Conservation (phyloP, 1,284 basidiomycete genomes). For the Leccinum laetum region DNA sequence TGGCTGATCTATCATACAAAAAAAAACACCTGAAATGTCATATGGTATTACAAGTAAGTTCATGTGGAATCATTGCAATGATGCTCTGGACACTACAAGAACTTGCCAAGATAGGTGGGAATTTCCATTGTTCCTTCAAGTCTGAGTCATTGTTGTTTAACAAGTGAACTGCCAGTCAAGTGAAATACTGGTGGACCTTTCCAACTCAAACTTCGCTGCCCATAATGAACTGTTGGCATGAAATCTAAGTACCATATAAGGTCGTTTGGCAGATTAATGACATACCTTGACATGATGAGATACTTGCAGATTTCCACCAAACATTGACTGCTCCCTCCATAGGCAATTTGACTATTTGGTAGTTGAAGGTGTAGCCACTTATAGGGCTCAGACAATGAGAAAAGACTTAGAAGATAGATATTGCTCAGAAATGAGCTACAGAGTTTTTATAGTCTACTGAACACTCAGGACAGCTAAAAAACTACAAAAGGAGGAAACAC, state of each 20-base stretch:
- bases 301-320: neutral
- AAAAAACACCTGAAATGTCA: no score
- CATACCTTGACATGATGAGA: neutral
- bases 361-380: neutral
- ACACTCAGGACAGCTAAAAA: no score
- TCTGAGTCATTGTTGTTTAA: neutral
- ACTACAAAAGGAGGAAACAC: no score
- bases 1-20: no score
- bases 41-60: no score
- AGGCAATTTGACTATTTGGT: neutral
- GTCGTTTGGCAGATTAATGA: neutral
- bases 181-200: neutral
- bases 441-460: no score
- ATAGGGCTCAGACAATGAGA: neutral
- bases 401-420: no score
- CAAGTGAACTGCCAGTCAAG: neutral
- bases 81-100: neutral
- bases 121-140: no score
- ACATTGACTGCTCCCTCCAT: neutral
- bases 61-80: no score
- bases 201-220: neutral
- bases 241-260: no score
- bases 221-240: neutral
- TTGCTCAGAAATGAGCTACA: no score
- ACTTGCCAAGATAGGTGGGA: slow-evolving; percentile 13